These are phyloP conservation scores for Cupressus sempervirens DNA, from an alignment of 75 land plant species.

Conservation along the genomic window DNA sequence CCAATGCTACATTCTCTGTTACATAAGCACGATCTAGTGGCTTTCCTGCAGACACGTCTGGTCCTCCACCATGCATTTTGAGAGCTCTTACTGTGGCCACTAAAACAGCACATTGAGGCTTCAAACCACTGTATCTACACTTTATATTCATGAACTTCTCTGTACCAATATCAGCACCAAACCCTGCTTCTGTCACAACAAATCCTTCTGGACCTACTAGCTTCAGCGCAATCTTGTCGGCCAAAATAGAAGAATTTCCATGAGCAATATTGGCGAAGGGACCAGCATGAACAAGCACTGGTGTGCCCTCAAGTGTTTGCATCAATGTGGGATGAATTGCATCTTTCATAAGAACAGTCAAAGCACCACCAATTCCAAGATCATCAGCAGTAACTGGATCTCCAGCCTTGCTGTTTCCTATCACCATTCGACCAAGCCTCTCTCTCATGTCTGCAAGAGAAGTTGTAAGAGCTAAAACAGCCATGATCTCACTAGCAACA, in stretches of 20 bases:
- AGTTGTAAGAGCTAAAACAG: conserved; percentile 95
- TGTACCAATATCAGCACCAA: conserved; percentile 95
- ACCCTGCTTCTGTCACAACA: conserved; percentile 97
- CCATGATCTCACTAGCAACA: conserved; percentile 99
- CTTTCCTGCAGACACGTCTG: conserved; percentile 89
- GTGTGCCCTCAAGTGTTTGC: conserved; percentile 98
- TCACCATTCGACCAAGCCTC: conserved; percentile 89
- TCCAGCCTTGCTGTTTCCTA: conserved; percentile 88
- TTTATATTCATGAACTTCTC: conserved; percentile 98
- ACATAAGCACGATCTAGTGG: conserved; percentile 86
- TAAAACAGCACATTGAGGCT: conserved; percentile 89
- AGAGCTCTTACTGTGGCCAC: conserved; percentile 95
- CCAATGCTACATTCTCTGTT: conserved; percentile 76
- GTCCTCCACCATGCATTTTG: conserved; percentile 99
- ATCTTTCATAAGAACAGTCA: conserved; percentile 97
- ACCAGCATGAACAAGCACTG: conserved; percentile 97
- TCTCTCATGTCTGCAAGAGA: conserved; percentile 93
- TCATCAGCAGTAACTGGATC: conserved; percentile 96
- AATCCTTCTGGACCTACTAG: conserved; percentile 88
- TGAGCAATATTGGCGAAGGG: conserved; percentile 99
- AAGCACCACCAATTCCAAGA: conserved; percentile 91
- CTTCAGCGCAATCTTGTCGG: conserved; percentile 92
- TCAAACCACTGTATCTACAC: conserved; percentile 87
- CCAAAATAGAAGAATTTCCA: conserved; percentile 98
- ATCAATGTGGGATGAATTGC: conserved; percentile 93